A percentile compares a stretch with the other conserved stretches of the same genome.
Conservation (phyloP, 1,284 basidiomycete species). For the Pyrrhoderma noxium region DNA sequence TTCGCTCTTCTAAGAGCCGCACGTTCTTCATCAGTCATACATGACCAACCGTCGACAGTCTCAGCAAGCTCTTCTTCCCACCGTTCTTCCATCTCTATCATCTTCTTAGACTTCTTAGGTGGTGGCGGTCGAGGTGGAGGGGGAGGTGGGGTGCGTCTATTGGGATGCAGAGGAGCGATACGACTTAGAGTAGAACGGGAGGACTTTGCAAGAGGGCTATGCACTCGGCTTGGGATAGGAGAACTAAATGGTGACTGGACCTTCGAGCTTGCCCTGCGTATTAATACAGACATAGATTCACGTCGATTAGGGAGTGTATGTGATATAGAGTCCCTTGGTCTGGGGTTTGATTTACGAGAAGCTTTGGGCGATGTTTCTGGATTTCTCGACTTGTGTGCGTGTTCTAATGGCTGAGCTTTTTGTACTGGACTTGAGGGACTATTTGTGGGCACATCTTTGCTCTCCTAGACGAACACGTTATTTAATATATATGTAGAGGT, state of each 20-base stretch:
- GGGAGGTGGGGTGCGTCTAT: slow-evolving; percentile 60
- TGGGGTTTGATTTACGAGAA: slow-evolving; percentile 12
- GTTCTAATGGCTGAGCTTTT: not conserved
- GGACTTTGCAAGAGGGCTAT: slow-evolving; percentile 59
- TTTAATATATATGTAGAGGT: too few species aligned
- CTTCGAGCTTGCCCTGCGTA: slow-evolving; percentile 58
- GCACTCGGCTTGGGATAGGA: slow-evolving; percentile 25
- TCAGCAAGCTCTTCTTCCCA: slow-evolving; percentile 75
- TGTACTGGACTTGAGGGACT: not conserved
- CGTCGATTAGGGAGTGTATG: slow-evolving; percentile 34
- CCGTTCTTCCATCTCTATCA: slow-evolving; percentile 62
- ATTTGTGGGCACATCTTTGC: too few species aligned
- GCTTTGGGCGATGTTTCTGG: too few species aligned
- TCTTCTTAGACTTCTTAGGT: slow-evolving; percentile 69
- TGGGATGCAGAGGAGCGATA: slow-evolving; percentile 68
- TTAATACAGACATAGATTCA: slow-evolving; percentile 57
- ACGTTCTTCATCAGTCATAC: slow-evolving; percentile 56
- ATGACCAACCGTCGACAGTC: slow-evolving; percentile 64
- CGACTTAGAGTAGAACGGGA: slow-evolving; percentile 52
- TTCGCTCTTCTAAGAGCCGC: slow-evolving; percentile 51
- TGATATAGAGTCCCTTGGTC: slow-evolving; percentile 26
- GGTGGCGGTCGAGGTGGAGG: slow-evolving; percentile 57
- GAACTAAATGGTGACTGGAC: slow-evolving; percentile 54
- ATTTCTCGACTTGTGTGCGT: not conserved
- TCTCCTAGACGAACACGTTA: too few species aligned